Evolutionary conservation across 768 basidiomycete species (phyloP).

Genomic region (Amanita muscaria): DNA sequence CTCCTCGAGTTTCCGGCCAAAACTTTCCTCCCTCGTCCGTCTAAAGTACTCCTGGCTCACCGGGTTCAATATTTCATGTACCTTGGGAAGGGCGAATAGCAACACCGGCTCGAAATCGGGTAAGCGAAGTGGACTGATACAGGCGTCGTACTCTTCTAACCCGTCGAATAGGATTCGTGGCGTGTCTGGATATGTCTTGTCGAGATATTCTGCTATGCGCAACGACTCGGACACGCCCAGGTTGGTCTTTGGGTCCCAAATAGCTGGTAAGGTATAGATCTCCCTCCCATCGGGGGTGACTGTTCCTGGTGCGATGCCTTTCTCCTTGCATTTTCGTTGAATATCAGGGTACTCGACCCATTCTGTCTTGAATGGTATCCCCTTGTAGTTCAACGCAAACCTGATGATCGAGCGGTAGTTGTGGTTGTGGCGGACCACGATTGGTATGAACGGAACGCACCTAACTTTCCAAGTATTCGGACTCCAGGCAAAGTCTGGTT

Average conservation of each 20-base stretch:
- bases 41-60: not conserved
- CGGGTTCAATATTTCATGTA: not conserved
- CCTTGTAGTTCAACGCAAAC: conserved; percentile 25
- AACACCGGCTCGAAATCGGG: not conserved
- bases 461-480: conserved; percentile 12
- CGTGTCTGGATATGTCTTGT: conserved; percentile 34
- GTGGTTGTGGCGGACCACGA: not conserved
- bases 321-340: conserved; percentile 19
- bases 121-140: not conserved
- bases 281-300: conserved; percentile 22
- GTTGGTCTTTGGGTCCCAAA: conserved; percentile 35
- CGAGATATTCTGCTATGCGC: conserved; percentile 39
- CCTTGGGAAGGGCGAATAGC: not conserved
- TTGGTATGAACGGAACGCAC: not conserved
- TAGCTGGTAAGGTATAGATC: conserved; percentile 36
- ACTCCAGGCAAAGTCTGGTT: conserved; percentile 4
- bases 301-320: conserved; percentile 24
- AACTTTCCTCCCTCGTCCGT: conserved; percentile 2
- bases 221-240: conserved; percentile 29
- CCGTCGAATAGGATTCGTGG: conserved; percentile 23
- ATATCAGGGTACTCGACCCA: conserved; percentile 49
- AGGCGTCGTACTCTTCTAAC: not conserved
- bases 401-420: conserved; percentile 9
- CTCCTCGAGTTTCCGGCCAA: conserved; percentile 2
- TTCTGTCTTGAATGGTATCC: conserved; percentile 31